Evolutionary conservation across 2,329 filamentous ascomycete genomes (phyloP).

Genomic region (Herpotrichia juniperi): DNA sequence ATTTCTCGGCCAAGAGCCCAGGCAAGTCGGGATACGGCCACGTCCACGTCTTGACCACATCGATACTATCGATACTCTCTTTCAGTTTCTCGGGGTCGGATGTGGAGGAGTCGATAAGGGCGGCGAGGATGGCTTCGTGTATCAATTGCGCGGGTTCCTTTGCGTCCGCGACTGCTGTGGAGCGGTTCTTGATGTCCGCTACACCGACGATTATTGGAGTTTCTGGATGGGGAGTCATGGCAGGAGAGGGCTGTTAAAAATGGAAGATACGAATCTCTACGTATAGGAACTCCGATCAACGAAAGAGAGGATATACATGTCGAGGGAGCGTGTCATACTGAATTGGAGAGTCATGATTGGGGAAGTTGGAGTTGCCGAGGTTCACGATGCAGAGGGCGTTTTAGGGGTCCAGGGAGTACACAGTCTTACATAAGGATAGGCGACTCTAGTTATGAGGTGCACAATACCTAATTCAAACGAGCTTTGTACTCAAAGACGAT

Average conservation of each 20-base stretch:
- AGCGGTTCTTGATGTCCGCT: slow-evolving; percentile 66
- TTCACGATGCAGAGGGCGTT: too few relatives aligned
- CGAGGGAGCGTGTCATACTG: slow-evolving; percentile 4
- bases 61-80: slow-evolving; percentile 61
- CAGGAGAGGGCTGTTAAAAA: neutral
- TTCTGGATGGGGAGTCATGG: slow-evolving; percentile 3
- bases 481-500: too few relatives aligned
- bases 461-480: too few relatives aligned
- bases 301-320: neutral
- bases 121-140: slow-evolving; percentile 59
- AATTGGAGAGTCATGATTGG: slow-evolving; percentile 17
- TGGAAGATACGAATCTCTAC: neutral
- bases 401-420: too few relatives aligned
- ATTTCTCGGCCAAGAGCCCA: slow-evolving; percentile 55
- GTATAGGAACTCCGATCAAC: neutral
- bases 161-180: slow-evolving; percentile 57
- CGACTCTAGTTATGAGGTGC: too few relatives aligned
- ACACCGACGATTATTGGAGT: slow-evolving; percentile 67
- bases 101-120: slow-evolving; percentile 58
- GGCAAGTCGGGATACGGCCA: slow-evolving; percentile 69
- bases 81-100: slow-evolving; percentile 45
- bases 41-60: slow-evolving; percentile 68
- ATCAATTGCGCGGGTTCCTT: slow-evolving; percentile 67
- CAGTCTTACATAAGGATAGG: too few relatives aligned
- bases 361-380: slow-evolving; percentile 10